phyloP scores from a whole-genome alignment of 306 rosid species.

The Dalbergia cochinchinensis region DNA sequence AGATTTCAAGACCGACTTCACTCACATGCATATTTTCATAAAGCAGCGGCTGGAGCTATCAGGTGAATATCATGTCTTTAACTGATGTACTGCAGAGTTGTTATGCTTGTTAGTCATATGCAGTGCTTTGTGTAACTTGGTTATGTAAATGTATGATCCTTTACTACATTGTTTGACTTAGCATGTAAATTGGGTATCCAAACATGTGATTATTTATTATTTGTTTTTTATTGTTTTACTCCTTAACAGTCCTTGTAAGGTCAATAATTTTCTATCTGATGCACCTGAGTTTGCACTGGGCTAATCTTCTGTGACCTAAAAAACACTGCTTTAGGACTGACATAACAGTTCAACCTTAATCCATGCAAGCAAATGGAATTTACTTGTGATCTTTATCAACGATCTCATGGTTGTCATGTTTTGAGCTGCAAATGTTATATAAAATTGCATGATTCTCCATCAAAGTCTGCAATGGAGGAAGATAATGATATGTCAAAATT shows the following conservation, averaged over 20 bases:
- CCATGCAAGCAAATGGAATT: background rate
- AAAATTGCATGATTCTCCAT: constrained; percentile 86
- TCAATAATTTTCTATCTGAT: background rate
- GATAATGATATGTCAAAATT: constrained; percentile 81
- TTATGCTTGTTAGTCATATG: no score
- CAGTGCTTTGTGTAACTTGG: background rate
- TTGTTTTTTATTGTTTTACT: background rate
- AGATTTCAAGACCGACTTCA: constrained; percentile 96
- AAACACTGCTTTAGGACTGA: constrained; percentile 18
- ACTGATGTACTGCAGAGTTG: background rate
- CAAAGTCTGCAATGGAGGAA: constrained; percentile 78
- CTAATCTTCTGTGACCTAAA: constrained; percentile 14
- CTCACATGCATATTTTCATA: constrained; percentile 89
- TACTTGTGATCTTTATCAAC: constrained; percentile 33
- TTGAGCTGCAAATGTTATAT: constrained; percentile 80
- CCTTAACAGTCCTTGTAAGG: constrained; percentile 20
- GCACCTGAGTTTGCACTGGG: constrained; percentile 9
- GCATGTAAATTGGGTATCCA: background rate
- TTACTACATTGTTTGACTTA: constrained; percentile 1
- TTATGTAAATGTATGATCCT: background rate
- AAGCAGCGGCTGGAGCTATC: constrained; percentile 98
- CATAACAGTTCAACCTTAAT: constrained; percentile 7
- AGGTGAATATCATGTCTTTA: constrained; percentile 59
- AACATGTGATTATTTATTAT: background rate
- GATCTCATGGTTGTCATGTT: constrained; percentile 42